Percentiles rank a stretch among this genome's conserved stretches.
These are phyloP conservation scores for Aspergillus indologenus DNA, from an alignment of 495 filamentous ascomycete genomes.

Conservation along the genomic window DNA sequence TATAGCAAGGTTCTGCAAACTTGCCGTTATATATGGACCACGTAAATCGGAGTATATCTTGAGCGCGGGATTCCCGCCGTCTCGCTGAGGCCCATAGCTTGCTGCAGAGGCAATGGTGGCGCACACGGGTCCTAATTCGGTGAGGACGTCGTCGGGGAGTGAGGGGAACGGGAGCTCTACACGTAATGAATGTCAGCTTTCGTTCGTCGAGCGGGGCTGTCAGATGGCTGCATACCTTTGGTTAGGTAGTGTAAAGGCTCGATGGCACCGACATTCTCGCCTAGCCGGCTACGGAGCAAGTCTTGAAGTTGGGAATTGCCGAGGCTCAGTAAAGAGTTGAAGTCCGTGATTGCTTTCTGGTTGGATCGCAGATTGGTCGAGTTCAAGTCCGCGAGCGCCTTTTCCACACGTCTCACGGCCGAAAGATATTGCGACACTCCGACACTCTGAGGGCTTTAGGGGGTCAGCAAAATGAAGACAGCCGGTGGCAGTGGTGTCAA, in stretches of 20 bases:
- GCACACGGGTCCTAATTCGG: slow-evolving; percentile 58
- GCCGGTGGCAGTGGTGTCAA: neutral
- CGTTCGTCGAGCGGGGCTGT: neutral
- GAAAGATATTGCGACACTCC: slow-evolving; percentile 82
- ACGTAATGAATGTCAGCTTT: neutral
- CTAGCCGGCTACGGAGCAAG: slow-evolving; percentile 70
- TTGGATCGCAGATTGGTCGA: slow-evolving; percentile 85
- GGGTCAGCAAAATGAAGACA: slow-evolving; percentile 20
- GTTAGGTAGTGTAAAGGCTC: slow-evolving; percentile 92
- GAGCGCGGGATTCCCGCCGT: slow-evolving; percentile 58
- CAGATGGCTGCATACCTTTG: slow-evolving; percentile 54
- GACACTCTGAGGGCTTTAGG: slow-evolving; percentile 64
- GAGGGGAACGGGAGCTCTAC: slow-evolving; percentile 67
- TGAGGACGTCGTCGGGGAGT: slow-evolving; percentile 53
- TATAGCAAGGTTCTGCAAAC: slow-evolving; percentile 77
- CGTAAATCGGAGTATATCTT: slow-evolving; percentile 82
- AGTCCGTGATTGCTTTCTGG: slow-evolving; percentile 81
- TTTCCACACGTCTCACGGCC: slow-evolving; percentile 82
- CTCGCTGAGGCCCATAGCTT: slow-evolving; percentile 43
- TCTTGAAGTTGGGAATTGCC: slow-evolving; percentile 81
- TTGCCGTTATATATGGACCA: slow-evolving; percentile 76
- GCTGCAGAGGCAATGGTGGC: slow-evolving; percentile 54
- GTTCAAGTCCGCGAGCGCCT: slow-evolving; percentile 75
- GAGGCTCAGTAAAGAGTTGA: slow-evolving; percentile 68
- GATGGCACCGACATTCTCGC: slow-evolving; percentile 68